Percentiles rank a stretch among this genome's conserved stretches.
These are phyloP conservation scores for Aspergillus sojae DNA, from an alignment of 2,329 filamentous ascomycete species.

Conservation along the genomic window DNA sequence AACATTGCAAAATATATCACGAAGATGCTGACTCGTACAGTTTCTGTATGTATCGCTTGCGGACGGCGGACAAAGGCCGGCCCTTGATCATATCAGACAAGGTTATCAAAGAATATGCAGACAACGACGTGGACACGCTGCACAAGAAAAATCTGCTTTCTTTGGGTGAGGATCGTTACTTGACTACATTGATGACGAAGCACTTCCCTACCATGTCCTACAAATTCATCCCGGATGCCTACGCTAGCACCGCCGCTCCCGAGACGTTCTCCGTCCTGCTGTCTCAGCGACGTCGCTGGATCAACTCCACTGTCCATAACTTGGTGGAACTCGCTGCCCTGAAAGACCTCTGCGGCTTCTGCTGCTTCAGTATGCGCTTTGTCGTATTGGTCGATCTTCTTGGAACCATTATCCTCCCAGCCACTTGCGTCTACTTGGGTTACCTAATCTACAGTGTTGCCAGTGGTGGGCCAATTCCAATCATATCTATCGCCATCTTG, in stretches of 20 bases:
- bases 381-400: constrained; percentile 92
- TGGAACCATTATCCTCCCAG: constrained; percentile 88
- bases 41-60: constrained; percentile 98
- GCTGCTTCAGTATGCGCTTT: constrained; percentile 97
- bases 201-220: constrained; percentile 94
- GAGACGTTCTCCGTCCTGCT: constrained; percentile 92
- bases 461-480: constrained; percentile 73
- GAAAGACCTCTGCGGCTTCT: constrained; percentile 96
- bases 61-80: constrained; percentile 90
- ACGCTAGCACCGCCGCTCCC: constrained; percentile 89
- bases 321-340: constrained; percentile 86
- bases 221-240: constrained; percentile 93
- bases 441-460: constrained; percentile 84
- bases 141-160: constrained; percentile 94
- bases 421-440: constrained; percentile 81
- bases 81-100: constrained; percentile 91
- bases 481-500: constrained; percentile 86
- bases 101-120: constrained; percentile 83
- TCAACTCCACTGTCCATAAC: constrained; percentile 98
- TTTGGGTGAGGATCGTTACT: constrained; percentile 93
- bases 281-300: constrained; percentile 98
- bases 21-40: constrained; percentile 56
- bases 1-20: background rate
- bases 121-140: constrained; percentile 87
- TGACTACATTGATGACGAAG: constrained; percentile 98